Evolutionary conservation across 108 stramenopile genomes (phyloP), one percentile per base, ranked within the genome.

Genomic region (Nitzschia putrida): DNA sequence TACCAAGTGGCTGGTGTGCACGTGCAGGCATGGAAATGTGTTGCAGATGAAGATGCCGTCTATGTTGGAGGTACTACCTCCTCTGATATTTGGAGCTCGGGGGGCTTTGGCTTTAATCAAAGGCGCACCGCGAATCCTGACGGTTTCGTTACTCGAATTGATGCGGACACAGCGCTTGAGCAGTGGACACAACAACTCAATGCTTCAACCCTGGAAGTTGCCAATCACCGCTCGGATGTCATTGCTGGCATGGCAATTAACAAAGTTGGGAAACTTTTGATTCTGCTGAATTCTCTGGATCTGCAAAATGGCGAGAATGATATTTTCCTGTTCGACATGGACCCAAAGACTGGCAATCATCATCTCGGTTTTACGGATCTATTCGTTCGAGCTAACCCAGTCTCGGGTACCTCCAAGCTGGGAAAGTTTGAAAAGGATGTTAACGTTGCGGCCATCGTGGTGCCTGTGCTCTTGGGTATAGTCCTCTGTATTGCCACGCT

Each of bases 231-330:
- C 23, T 12, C 22, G 18, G 61, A 63, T 44, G 23, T 63, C 21
- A 63, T 63, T 63, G 61, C 44, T 24, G 61, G 61, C 44, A 63
- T 63, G 61, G 44, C 43, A 63, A 14, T 63, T 2, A 63, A 37
- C 21, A 25, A 12, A 9, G 2, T 47, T 13, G 44, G 44, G 23
- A 45, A 63, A 10, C 43, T 63, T 10, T 9, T 63, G 18, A 42
- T 63, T 8, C n/a, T 63, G 44, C 23, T 63, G 61, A 63, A 63
- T 63, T 63, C 61, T 42, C 43, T 63, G 43, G 24, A 63, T 24
- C 23, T 63, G 22, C 10, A 63, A 3, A 63, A n/a, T 10, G 61
- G 61, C 23, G 11, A 18, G 23, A 63, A 63, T 47, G 61, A 63
- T 22, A 39, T 63, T 39, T 63, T 45, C 23, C 24, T 63, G 44